Base-by-base conservation (phyloP, 2,329 filamentous ascomycete genomes). In the Didymella sp. region DNA sequence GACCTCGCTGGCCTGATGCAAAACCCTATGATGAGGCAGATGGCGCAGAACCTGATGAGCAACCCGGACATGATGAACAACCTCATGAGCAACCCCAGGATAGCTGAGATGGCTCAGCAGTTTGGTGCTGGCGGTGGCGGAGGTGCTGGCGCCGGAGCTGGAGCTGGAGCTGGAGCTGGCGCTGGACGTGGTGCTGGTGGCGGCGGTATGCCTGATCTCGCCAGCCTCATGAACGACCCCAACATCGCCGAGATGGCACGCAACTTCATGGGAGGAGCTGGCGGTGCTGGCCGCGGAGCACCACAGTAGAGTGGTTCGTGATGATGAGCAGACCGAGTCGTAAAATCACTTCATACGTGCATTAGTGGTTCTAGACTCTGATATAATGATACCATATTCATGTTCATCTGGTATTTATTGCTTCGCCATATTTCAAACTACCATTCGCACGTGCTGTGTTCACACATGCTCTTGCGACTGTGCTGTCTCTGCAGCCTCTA, bases 11-110 rank as follows among this genome's bases (percentile, higher is more conserved):
- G 67, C n/a, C 61, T 73, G 33, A 73, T 71, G 67, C 64, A 83
- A 82, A 99, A 98, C 81, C 95, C 95, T 53, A 98, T 98, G 95
- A 96, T 99, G 80, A 87, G 92, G 47, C 90, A 85, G 80, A 97
- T 98, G 92, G 95, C 95, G 4, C 92, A 97, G 82, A 96, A 91
- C 78, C 79, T 99, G 52, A 98, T 98, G 95, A 91, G 87, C 79
- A 97, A 99, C 80, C 95, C 95, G 0, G 91, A 96, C 9, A 87
- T 93, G 82, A 89, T 98, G 87, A 85, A 83, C 74, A 95, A 92
- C 76, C 79, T 99, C 56, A 96, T 99, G 93, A 92, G 83, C 82
- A 98, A 99, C 82, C 95, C 95, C 3, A 86, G 88, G 60, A 80
- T 98, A 60, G 85, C 91, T 54, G 87, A 96, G 73, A 94, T 97